Conservation (phyloP, 805 yeast genomes). For the Grigorovia yakushimaensis region DNA sequence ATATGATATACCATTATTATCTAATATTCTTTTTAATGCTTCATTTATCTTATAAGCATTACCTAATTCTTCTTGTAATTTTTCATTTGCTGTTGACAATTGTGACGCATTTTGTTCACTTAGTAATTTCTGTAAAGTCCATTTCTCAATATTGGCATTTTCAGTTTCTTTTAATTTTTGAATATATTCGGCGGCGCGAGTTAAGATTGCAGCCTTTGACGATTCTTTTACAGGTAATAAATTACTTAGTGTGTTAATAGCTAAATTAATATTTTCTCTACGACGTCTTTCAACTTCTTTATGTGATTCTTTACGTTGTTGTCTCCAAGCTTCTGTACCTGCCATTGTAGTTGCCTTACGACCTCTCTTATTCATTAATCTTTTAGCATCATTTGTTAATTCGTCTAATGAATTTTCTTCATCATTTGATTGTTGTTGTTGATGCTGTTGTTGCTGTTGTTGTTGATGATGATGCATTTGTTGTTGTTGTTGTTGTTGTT, state of each 20-base stretch:
- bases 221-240: conserved; percentile 68
- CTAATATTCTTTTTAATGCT: conserved; percentile 52
- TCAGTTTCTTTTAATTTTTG: conserved; percentile 84
- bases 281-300: conserved; percentile 92
- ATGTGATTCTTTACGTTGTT: conserved; percentile 76
- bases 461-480: not conserved
- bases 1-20: conserved; percentile 7
- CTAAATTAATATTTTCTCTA: conserved; percentile 77
- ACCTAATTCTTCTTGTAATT: conserved; percentile 78
- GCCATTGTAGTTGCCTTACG: conserved; percentile 22
- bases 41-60: conserved; percentile 89
- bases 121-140: conserved; percentile 86
- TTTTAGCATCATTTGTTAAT: conserved; percentile 1
- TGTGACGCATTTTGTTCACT: conserved; percentile 88
- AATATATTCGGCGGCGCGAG: conserved; percentile 84
- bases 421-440: conserved; percentile 1
- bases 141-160: conserved; percentile 80
- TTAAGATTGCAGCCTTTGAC: conserved; percentile 83
- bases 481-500: not conserved
- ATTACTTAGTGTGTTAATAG: conserved; percentile 72
- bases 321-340: conserved; percentile 26
- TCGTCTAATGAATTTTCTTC: conserved; percentile 1
- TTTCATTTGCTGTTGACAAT: conserved; percentile 74
- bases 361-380: conserved; percentile 16
- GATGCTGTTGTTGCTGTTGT: not conserved